phyloP scores from a whole-genome alignment of 305 asterid species.

The Euphrasia arctica region DNA sequence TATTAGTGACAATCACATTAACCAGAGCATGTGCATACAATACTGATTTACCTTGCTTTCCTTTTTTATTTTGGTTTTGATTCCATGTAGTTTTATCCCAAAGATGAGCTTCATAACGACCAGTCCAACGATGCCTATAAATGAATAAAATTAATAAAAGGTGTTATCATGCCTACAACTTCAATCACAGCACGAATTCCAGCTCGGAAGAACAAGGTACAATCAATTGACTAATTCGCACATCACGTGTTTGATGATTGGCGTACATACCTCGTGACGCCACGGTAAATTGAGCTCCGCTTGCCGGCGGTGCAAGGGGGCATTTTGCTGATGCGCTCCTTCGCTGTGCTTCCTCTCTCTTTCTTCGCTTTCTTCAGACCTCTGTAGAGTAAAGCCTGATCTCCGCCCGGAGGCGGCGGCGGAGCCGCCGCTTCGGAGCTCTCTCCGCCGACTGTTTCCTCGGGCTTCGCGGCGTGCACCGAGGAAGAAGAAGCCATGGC shows the following conservation, averaged over 20 bases:
- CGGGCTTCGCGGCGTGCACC: conserved; percentile 55
- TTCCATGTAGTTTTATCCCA: conserved; percentile 99
- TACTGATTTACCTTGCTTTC: conserved; percentile 76
- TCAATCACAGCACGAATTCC: conserved; percentile 18
- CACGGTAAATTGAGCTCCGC: conserved; percentile 96
- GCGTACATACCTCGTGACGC: conserved; percentile 80
- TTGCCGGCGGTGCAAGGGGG: conserved; percentile 99
- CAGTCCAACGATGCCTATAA: conserved; percentile 97
- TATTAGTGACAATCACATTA: conserved; percentile 1
- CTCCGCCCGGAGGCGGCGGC: conserved; percentile 35
- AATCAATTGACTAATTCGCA: conserved; percentile 14
- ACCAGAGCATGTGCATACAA: neutral
- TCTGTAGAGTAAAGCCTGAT: conserved; percentile 61
- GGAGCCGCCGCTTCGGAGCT: conserved; percentile 36
- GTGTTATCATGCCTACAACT: neutral
- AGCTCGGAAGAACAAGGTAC: neutral
- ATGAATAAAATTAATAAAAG: conserved; percentile 16
- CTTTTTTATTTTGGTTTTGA: conserved; percentile 96
- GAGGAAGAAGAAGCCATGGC: conserved; percentile 81
- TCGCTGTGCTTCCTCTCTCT: conserved; percentile 94
- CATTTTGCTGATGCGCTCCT: conserved; percentile 98
- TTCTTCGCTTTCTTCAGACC: conserved; percentile 89
- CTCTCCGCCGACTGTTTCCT: conserved; percentile 45
- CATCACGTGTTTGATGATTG: conserved; percentile 30
- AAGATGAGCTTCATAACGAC: conserved; percentile 99